phyloP scores from a whole-genome alignment of 1,284 basidiomycete genomes.

The Ustilago nuda region DNA sequence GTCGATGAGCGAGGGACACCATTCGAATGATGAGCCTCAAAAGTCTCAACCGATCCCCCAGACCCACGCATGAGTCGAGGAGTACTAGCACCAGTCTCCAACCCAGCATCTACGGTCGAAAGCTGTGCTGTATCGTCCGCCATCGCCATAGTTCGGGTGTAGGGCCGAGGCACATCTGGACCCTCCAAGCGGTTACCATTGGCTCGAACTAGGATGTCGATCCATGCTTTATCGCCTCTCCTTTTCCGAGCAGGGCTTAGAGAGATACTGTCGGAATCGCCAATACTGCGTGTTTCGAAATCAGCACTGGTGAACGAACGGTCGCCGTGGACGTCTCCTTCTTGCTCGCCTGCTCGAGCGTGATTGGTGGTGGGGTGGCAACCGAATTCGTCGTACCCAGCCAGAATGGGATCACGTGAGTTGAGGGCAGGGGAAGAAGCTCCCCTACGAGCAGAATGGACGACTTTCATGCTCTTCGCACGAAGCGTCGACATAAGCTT shows the following conservation, averaged over 20 bases:
- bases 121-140: conserved; percentile 25
- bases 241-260: conserved; percentile 5
- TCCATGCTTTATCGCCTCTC: conserved; percentile 52
- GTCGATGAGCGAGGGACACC: conserved; percentile 31
- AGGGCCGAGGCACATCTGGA: conserved; percentile 34
- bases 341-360: conserved; percentile 7
- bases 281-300: conserved; percentile 57
- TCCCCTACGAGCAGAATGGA: conserved; percentile 35
- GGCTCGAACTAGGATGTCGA: conserved; percentile 54
- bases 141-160: not conserved
- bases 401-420: conserved; percentile 2
- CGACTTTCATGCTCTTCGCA: conserved; percentile 40
- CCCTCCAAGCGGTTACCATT: conserved; percentile 44
- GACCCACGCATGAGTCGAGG: conserved; percentile 9
- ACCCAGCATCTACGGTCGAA: conserved; percentile 6
- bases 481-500: conserved; percentile 47
- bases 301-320: conserved; percentile 56
- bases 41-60: conserved; percentile 22
- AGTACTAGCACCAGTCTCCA: conserved; percentile 10
- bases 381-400: conserved; percentile 5
- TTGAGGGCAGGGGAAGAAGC: conserved; percentile 28
- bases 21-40: not conserved
- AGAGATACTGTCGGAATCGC: conserved; percentile 19
- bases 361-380: not conserved
- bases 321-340: conserved; percentile 25